Evolutionary conservation across 192 early-diverging fungal genomes (phyloP).

Genomic region (Coemansia sp.): DNA sequence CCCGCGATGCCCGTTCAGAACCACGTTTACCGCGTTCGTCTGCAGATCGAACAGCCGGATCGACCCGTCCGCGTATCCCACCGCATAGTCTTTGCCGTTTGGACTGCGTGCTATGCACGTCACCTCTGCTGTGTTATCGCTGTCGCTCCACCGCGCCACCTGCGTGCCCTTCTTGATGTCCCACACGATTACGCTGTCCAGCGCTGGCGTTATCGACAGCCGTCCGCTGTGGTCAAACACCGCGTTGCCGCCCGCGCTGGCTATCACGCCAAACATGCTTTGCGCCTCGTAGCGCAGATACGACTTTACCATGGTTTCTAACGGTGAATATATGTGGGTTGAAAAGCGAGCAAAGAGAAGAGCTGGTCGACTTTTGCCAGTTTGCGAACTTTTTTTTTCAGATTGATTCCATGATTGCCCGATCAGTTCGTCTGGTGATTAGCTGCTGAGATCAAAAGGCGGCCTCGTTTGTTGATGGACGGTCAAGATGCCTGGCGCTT

Average conservation of each 20-base stretch:
- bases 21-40: conserved; percentile 57
- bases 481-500: background rate
- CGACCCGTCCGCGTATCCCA: conserved; percentile 92
- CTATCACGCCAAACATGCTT: conserved; percentile 82
- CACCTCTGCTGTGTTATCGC: conserved; percentile 80
- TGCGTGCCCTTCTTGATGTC: conserved; percentile 80
- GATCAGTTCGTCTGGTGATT: background rate
- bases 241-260: conserved; percentile 65
- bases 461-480: too few species aligned
- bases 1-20: conserved; percentile 89
- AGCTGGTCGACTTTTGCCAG: conserved; percentile 4
- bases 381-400: conserved; percentile 6
- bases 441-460: background rate
- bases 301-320: conserved; percentile 50
- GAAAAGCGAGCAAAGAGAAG: background rate
- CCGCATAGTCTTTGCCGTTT: conserved; percentile 71
- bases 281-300: conserved; percentile 82
- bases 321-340: conserved; percentile 1
- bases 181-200: conserved; percentile 84
- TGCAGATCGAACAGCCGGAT: conserved; percentile 84
- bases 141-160: conserved; percentile 76
- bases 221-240: conserved; percentile 70
- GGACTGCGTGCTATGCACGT: conserved; percentile 75
- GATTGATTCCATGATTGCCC: background rate
- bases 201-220: conserved; percentile 73